Conservation (phyloP, 371 early-diverging fungal genomes). For the Mucor circinelloides region DNA sequence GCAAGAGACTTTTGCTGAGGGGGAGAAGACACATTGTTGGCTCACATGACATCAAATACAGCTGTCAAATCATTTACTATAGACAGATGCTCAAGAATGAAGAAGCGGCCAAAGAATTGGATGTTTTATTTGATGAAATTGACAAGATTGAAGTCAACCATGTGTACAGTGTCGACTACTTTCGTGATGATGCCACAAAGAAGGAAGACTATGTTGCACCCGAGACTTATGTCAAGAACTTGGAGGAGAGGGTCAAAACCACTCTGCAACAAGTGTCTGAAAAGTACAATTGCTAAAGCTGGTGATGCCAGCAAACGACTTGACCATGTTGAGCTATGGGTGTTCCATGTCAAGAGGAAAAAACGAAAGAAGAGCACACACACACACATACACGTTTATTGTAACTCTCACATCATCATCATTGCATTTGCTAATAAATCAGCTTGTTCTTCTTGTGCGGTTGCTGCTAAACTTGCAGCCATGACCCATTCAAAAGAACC, state of each 20-base stretch:
- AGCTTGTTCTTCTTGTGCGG: conserved; percentile 20
- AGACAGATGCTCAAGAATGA: conserved; percentile 29
- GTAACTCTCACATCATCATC: not conserved
- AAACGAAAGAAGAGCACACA: not conserved
- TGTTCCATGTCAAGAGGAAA: not conserved
- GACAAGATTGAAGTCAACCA: conserved; percentile 34
- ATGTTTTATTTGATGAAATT: conserved; percentile 34
- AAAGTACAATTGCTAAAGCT: conserved; percentile 5
- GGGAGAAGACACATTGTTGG: too few species aligned
- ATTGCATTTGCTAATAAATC: conserved; percentile 11
- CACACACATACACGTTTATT: too few species aligned
- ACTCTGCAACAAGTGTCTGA: not conserved
- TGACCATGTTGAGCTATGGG: not conserved
- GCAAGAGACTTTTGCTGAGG: not conserved
- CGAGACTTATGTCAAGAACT: conserved; percentile 4
- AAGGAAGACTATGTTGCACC: conserved; percentile 18
- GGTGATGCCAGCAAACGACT: not conserved
- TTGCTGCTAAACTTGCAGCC: conserved; percentile 19
- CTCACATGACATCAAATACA: conserved; percentile 6
- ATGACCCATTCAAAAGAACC: conserved; percentile 18
- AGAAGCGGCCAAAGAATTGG: conserved; percentile 19
- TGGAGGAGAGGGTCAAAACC: conserved; percentile 18
- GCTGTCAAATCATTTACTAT: conserved; percentile 37
- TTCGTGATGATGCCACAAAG: conserved; percentile 21
- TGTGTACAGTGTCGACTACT: conserved; percentile 41